These are phyloP conservation scores for Saccharomycopsis sp. DNA, from an alignment of 805 yeast genomes.

Conservation along the genomic window DNA sequence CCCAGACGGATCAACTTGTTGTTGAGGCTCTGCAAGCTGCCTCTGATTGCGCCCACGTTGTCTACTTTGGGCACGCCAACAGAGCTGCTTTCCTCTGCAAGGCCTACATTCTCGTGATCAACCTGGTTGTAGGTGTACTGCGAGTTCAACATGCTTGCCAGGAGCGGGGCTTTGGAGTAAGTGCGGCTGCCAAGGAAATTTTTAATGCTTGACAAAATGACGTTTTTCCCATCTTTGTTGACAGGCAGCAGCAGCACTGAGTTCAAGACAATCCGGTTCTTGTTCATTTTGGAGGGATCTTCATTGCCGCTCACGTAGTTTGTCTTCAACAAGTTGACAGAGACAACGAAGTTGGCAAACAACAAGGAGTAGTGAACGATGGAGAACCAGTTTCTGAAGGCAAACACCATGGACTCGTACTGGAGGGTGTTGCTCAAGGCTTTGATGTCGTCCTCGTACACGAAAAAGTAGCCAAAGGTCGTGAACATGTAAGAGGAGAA, in stretches of 20 bases:
- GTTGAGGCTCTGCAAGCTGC: background rate
- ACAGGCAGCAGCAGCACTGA: background rate
- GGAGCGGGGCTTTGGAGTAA: background rate
- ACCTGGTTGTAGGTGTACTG: background rate
- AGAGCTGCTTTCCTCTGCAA: background rate
- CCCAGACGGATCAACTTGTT: background rate
- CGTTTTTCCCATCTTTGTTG: too few species aligned
- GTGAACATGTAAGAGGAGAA: slow-evolving; percentile 1
- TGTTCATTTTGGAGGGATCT: background rate
- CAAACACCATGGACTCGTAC: slow-evolving; percentile 1
- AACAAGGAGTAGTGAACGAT: slow-evolving; percentile 7
- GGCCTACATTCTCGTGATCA: background rate
- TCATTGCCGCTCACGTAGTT: background rate
- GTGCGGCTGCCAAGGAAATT: background rate
- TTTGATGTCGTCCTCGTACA: background rate
- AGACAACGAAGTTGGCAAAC: slow-evolving; percentile 2
- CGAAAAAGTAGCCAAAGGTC: slow-evolving; percentile 1
- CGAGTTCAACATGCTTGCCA: background rate
- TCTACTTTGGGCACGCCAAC: too few species aligned
- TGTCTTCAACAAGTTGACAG: background rate
- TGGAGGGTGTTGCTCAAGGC: background rate
- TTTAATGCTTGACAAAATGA: background rate
- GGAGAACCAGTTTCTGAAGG: slow-evolving; percentile 7
- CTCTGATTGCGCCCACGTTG: background rate
- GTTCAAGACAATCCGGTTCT: background rate